These are phyloP conservation scores for Pseudogymnoascus sp. DNA, from an alignment of 2,329 filamentous ascomycete genomes.

Conservation along the genomic window DNA sequence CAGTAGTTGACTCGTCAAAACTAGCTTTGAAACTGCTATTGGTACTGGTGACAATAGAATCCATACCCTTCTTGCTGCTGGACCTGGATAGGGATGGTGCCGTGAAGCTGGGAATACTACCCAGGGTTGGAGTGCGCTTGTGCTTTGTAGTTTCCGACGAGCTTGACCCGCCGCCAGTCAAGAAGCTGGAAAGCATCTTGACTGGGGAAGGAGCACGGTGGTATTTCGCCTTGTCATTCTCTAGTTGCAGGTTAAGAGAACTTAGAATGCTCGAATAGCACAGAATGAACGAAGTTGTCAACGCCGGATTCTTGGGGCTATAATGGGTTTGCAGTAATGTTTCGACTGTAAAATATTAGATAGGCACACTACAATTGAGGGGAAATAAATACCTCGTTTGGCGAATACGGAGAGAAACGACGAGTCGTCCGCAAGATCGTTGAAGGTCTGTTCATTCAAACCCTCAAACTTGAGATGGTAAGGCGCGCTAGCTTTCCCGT, in stretches of 20 bases:
- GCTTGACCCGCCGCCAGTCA: slow-evolving; percentile 51
- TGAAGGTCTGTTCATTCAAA: slow-evolving; percentile 61
- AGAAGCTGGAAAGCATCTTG: slow-evolving; percentile 79
- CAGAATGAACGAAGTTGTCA: slow-evolving; percentile 63
- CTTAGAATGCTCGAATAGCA: slow-evolving; percentile 73
- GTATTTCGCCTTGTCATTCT: slow-evolving; percentile 57
- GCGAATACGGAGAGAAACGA: slow-evolving; percentile 69
- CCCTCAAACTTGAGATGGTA: slow-evolving; percentile 54
- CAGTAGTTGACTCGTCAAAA: slow-evolving; percentile 39
- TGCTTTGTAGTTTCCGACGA: slow-evolving; percentile 30
- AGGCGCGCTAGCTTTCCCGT: slow-evolving; percentile 42
- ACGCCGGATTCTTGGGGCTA: slow-evolving; percentile 53
- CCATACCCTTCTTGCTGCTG: slow-evolving; percentile 21
- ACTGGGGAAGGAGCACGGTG: slow-evolving; percentile 79
- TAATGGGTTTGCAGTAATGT: slow-evolving; percentile 66
- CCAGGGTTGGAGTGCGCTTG: slow-evolving; percentile 30
- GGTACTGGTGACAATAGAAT: slow-evolving; percentile 17
- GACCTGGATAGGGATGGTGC: slow-evolving; percentile 22
- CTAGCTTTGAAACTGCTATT: slow-evolving; percentile 31
- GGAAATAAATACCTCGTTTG: slow-evolving; percentile 54
- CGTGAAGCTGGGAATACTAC: slow-evolving; percentile 37
- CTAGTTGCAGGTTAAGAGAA: slow-evolving; percentile 55
- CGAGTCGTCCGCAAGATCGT: slow-evolving; percentile 64
- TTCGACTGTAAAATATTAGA: slow-evolving; percentile 49
- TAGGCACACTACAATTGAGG: not conserved